Base-by-base conservation (phyloP, 129 eudicot species). In the Deinandra increscens region DNA sequence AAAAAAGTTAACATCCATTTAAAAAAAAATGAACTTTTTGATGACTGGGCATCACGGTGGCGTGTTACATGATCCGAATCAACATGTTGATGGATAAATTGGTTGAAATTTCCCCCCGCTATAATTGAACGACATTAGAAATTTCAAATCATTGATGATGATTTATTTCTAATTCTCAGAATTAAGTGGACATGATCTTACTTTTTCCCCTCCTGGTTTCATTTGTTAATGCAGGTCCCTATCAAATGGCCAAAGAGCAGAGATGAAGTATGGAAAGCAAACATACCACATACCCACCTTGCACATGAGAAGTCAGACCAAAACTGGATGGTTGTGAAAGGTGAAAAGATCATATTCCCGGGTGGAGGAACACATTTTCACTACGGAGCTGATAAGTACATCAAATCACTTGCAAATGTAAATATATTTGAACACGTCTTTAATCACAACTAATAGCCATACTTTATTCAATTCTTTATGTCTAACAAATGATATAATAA, bases 351-450 rank as follows among this genome's bases (percentile, higher is more conserved):
- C 43, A 50, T 78, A 54, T 94, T 94, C 43, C 99, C 99, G 19
- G 99, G 99, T 17, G 97, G 99, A 41, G 99, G 99, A 67, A 94
- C 99, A 46, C 99, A 94, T 79, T 94, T 94, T 75, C 99, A 94
- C 62, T 87, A 94, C 19, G 99, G 99, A 80, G 99, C 99, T 55
- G 97, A 87, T 76, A 94, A 85, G 67, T 94, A 94, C 82, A 94
- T 94, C 73, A 88, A 90, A 68, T 78, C 86, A 50, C 85, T 94
- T 42, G 99, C 99, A 78, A 87, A 87, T 76, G 99, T 90, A 94
- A 83, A 81, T 59, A 18, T 31, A 41, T 43, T 64, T 29, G 5
- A 31, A 56, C 19, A 17, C 6, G 4, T 75, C 18, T 54, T 31
- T 36, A 19, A 58, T 34, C 17, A 51, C 18, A 6, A 49, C 19